A percentile compares a stretch with the other conserved stretches of the same genome.
These are phyloP conservation scores for Sporisorium scitamineum DNA, from an alignment of 1,284 basidiomycete genomes.

Conservation along the genomic window DNA sequence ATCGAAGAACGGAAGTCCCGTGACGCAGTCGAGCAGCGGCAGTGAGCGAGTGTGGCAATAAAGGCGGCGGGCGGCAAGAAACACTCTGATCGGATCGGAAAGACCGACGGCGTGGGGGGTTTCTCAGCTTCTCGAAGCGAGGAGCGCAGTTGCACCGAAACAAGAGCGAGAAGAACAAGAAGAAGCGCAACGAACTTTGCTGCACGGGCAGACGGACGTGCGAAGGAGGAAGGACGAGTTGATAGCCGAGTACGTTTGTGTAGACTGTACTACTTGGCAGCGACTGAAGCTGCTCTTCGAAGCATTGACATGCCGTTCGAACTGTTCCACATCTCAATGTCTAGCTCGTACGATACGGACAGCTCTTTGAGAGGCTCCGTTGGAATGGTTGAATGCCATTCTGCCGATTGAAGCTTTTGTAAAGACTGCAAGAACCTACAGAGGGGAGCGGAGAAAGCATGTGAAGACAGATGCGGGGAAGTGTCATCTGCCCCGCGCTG, in stretches of 20 bases:
- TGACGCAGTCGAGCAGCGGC: not conserved
- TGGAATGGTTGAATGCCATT: too few species aligned
- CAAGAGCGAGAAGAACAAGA: conserved; percentile 4
- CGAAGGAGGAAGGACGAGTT: not conserved
- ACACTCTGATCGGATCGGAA: not conserved
- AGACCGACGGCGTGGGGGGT: conserved; percentile 1
- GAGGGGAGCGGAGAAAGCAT: not conserved
- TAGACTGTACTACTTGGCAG: too few species aligned
- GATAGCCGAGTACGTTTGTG: too few species aligned
- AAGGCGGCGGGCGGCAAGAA: conserved; percentile 1
- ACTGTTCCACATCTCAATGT: too few species aligned
- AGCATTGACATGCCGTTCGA: too few species aligned
- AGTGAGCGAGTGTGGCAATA: not conserved
- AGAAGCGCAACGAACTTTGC: not conserved
- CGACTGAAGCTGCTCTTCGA: too few species aligned
- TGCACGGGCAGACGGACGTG: not conserved
- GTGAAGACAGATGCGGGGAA: conserved; percentile 1
- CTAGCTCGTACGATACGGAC: too few species aligned
- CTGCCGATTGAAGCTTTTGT: too few species aligned
- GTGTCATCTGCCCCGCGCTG: not conserved
- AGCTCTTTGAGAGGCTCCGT: too few species aligned
- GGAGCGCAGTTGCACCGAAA: conserved; percentile 12
- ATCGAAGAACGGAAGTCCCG: not conserved
- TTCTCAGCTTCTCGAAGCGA: conserved; percentile 1
- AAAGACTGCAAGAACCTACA: too few species aligned